Percentiles rank a stretch among this genome's conserved stretches.
phyloP scores from a whole-genome alignment of 2,329 filamentous ascomycete genomes.

The Ramichloridium luteum region DNA sequence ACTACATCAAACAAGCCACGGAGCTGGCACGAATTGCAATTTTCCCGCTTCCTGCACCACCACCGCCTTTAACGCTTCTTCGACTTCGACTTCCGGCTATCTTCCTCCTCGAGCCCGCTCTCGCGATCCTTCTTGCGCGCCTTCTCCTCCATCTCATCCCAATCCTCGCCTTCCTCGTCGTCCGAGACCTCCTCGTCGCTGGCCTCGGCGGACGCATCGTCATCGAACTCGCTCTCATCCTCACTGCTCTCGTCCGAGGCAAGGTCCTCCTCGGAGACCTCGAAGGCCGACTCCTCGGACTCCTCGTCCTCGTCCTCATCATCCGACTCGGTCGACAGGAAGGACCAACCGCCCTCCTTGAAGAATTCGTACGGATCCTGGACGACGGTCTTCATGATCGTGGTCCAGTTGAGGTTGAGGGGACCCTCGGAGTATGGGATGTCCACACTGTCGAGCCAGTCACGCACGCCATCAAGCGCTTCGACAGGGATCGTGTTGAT shows the following conservation, averaged over 20 bases:
- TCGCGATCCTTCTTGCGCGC: constrained; percentile 53
- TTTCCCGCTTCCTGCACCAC: background rate
- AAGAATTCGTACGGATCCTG: constrained; percentile 93
- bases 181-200: constrained; percentile 51
- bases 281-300: constrained; percentile 83
- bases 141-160: constrained; percentile 71
- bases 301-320: constrained; percentile 65
- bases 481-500: constrained; percentile 98
- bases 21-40: no score
- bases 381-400: constrained; percentile 98
- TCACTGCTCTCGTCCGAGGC: constrained; percentile 67
- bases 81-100: constrained; percentile 25
- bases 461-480: constrained; percentile 86
- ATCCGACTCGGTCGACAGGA: constrained; percentile 78
- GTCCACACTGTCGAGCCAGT: constrained; percentile 92
- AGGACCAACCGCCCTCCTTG: constrained; percentile 86
- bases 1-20: no score
- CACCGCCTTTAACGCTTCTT: constrained; percentile 16
- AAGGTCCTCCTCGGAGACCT: constrained; percentile 76
- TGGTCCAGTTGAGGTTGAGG: constrained; percentile 95
- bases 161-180: constrained; percentile 70
- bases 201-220: constrained; percentile 72
- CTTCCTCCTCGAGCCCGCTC: constrained; percentile 41
- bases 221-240: constrained; percentile 86
- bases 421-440: constrained; percentile 91